phyloP scores from a whole-genome alignment of 1,139 yeast species.

The Arxiozyma telluris region DNA sequence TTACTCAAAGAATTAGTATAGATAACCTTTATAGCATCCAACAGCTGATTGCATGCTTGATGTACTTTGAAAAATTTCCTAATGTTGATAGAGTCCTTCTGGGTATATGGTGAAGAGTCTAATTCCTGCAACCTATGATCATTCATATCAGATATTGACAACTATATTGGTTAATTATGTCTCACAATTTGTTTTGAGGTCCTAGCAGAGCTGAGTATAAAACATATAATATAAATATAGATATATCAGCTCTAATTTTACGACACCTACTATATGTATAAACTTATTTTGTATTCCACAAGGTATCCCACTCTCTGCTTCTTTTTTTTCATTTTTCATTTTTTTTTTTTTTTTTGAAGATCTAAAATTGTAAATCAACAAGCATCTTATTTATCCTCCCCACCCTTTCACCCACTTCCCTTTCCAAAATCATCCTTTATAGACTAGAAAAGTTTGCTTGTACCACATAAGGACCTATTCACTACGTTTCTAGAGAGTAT shows the following conservation, averaged over 20 bases:
- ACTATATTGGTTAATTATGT: no score
- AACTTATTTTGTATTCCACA: no score
- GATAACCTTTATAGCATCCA: constrained; percentile 10
- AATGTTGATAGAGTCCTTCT: constrained; percentile 2
- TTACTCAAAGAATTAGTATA: constrained; percentile 8
- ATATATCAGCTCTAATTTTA: no score
- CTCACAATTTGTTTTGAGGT: not conserved
- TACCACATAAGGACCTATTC: no score
- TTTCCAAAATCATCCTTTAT: no score
- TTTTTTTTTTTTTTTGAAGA: not conserved
- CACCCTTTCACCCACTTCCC: no score
- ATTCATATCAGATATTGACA: not conserved
- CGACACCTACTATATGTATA: not conserved
- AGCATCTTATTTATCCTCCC: no score
- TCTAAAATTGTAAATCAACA: not conserved
- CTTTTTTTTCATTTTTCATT: no score
- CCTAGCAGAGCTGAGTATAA: not conserved
- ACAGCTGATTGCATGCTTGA: constrained; percentile 11
- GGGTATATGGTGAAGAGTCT: not conserved
- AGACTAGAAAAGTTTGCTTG: no score
- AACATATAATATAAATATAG: not conserved
- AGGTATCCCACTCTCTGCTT: not conserved
- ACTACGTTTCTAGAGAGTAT: no score
- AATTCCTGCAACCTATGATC: not conserved
- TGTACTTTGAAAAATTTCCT: constrained; percentile 15